Conservation (phyloP, 148 eudicot genomes). For the Pouteria glomerata region DNA sequence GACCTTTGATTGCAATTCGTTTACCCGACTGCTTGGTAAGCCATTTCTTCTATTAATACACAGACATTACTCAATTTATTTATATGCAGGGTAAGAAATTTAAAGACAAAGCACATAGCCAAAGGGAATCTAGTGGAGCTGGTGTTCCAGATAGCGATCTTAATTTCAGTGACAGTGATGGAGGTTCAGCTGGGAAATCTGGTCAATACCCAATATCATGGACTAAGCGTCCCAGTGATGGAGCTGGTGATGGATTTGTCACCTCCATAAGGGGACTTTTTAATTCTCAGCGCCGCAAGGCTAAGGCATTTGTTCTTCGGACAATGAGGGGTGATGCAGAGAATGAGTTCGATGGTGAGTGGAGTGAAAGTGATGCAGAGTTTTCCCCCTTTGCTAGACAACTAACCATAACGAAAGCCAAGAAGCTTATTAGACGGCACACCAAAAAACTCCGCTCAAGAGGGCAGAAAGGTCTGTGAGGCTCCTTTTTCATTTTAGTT, state of each 20-base stretch:
- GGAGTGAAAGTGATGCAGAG: constrained; percentile 92
- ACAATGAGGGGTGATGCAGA: constrained; percentile 97
- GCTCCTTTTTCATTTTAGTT: no score
- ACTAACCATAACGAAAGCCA: constrained; percentile 86
- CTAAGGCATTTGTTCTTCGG: constrained; percentile 92
- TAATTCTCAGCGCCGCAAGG: constrained; percentile 86
- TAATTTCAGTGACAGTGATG: constrained; percentile 85
- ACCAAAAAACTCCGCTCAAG: constrained; percentile 88
- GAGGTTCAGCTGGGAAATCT: constrained; percentile 59
- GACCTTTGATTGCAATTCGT: not conserved
- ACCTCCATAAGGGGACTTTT: constrained; percentile 88
- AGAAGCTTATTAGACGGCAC: constrained; percentile 81
- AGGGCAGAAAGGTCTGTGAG: constrained; percentile 74
- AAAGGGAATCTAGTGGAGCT: constrained; percentile 45
- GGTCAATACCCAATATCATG: constrained; percentile 59
- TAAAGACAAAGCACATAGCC: constrained; percentile 81
- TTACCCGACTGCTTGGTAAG: not conserved
- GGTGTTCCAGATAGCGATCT: constrained; percentile 62
- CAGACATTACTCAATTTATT: not conserved
- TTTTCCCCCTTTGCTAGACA: constrained; percentile 92
- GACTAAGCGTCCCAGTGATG: constrained; percentile 73
- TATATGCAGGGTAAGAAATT: constrained; percentile 96
- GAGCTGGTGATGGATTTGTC: constrained; percentile 97
- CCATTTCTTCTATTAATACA: not conserved
- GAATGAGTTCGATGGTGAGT: constrained; percentile 71